Evolutionary conservation across 192 early-diverging fungal genomes (phyloP).

Genomic region (Backusella tarrabulga): DNA sequence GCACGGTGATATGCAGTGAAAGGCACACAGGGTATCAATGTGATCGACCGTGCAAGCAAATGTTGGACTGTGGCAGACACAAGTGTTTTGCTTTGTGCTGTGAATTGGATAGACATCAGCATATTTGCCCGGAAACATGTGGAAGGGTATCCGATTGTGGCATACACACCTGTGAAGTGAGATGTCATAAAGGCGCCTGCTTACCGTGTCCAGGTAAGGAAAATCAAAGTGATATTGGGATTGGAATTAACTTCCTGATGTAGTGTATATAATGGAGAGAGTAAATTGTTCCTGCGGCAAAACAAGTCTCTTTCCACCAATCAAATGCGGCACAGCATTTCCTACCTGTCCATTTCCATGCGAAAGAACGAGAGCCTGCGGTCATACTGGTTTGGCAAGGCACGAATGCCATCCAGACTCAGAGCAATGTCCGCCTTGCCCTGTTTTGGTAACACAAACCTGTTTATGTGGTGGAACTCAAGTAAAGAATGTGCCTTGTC

Average conservation of each 20-base stretch:
- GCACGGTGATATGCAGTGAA: slow-evolving; percentile 38
- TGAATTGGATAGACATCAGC: slow-evolving; percentile 41
- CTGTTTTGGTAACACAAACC: slow-evolving; percentile 68
- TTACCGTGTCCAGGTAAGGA: slow-evolving; percentile 57
- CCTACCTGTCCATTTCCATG: slow-evolving; percentile 78
- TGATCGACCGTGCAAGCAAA: slow-evolving; percentile 56
- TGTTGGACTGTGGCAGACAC: slow-evolving; percentile 69
- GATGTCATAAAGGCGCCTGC: slow-evolving; percentile 80
- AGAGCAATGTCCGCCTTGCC: slow-evolving; percentile 88
- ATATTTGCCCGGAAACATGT: slow-evolving; percentile 71
- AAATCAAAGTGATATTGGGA: neutral
- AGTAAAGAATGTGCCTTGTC: slow-evolving; percentile 83
- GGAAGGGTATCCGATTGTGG: slow-evolving; percentile 78
- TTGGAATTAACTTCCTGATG: neutral
- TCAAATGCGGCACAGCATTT: slow-evolving; percentile 79
- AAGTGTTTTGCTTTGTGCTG: slow-evolving; percentile 66
- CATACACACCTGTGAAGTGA: slow-evolving; percentile 67
- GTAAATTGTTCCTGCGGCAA: slow-evolving; percentile 83
- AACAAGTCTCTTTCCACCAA: slow-evolving; percentile 78
- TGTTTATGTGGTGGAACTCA: slow-evolving; percentile 79
- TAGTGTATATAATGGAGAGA: slow-evolving; percentile 75
- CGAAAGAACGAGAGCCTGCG: slow-evolving; percentile 66
- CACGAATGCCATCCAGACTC: slow-evolving; percentile 87
- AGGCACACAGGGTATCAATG: slow-evolving; percentile 50
- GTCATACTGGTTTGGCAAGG: slow-evolving; percentile 64